Conservation (phyloP, 1,284 basidiomycete genomes). For the Cryptococcus depauperatus region DNA sequence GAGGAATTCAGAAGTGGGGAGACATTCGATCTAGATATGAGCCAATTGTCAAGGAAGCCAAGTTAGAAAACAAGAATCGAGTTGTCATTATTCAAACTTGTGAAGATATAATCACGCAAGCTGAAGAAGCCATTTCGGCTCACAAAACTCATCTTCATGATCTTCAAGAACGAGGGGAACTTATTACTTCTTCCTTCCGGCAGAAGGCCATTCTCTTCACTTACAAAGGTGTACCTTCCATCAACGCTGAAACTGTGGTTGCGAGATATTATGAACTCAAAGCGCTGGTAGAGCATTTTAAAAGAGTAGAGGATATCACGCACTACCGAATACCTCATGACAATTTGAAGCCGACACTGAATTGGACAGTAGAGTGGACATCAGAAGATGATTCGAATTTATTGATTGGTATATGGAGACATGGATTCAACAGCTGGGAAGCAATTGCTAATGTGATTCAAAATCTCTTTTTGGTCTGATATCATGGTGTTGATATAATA, state of each 20-base stretch:
- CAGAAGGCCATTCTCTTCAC: constrained; percentile 85
- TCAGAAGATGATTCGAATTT: constrained; percentile 87
- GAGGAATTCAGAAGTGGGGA: constrained; percentile 95
- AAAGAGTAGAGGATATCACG: constrained; percentile 58
- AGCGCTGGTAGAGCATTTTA: constrained; percentile 75
- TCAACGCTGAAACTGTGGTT: constrained; percentile 96
- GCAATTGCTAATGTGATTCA: constrained; percentile 52
- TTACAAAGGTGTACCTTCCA: constrained; percentile 79
- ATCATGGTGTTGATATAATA: constrained; percentile 5
- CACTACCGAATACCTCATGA: constrained; percentile 83
- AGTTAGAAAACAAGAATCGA: constrained; percentile 88
- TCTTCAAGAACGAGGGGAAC: constrained; percentile 72
- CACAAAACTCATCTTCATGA: constrained; percentile 72
- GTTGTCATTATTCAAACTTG: constrained; percentile 83
- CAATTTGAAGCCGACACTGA: constrained; percentile 83
- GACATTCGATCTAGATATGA: constrained; percentile 93
- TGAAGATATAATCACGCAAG: constrained; percentile 85
- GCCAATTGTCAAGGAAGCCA: constrained; percentile 84
- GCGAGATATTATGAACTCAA: constrained; percentile 83
- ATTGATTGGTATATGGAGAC: constrained; percentile 82
- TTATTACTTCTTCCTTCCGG: constrained; percentile 48
- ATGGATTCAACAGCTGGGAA: constrained; percentile 98
- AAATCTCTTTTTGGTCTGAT: not conserved
- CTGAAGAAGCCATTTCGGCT: constrained; percentile 72
- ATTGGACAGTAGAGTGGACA: constrained; percentile 96